Percentiles rank a stretch among this genome's conserved stretches.
phyloP scores from a whole-genome alignment of 306 rosid species.

The Trifolium pratense region DNA sequence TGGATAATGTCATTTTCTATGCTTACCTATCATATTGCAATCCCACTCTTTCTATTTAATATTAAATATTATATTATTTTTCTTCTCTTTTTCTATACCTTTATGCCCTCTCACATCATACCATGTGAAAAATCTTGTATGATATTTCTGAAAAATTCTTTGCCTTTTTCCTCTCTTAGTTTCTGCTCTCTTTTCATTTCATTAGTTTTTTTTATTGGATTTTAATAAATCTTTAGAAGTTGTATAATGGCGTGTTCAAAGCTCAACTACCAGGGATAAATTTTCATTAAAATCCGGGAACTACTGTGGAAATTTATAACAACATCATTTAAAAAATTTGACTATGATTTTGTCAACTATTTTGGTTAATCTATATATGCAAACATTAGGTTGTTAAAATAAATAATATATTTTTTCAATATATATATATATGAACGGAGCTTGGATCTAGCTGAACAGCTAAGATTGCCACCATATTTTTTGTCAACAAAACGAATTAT shows the following conservation, averaged over 20 bases:
- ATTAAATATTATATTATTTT: slow-evolving; percentile 10
- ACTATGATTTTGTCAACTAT: not conserved
- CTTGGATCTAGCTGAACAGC: no score
- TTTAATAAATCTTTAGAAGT: not conserved
- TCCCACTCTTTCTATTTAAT: slow-evolving; percentile 21
- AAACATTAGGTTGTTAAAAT: not conserved
- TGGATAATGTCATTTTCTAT: slow-evolving; percentile 40
- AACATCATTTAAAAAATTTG: not conserved
- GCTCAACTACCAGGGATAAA: slow-evolving; percentile 12
- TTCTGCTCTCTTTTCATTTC: not conserved
- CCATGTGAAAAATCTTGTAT: slow-evolving; percentile 36
- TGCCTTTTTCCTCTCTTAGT: not conserved
- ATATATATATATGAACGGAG: no score
- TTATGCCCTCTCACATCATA: slow-evolving; percentile 20
- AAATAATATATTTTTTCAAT: no score
- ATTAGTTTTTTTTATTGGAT: not conserved
- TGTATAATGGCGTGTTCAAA: not conserved
- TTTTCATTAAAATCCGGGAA: slow-evolving; percentile 6
- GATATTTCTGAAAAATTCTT: slow-evolving; percentile 32
- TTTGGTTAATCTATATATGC: not conserved
- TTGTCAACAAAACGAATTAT: no score
- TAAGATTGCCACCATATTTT: no score
- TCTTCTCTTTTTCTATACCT: slow-evolving; percentile 26
- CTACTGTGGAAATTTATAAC: not conserved
- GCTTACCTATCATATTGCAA: slow-evolving; percentile 39